Conservation (phyloP, 2,329 filamentous ascomycete genomes). For the Paracoccidioides lutzii region DNA sequence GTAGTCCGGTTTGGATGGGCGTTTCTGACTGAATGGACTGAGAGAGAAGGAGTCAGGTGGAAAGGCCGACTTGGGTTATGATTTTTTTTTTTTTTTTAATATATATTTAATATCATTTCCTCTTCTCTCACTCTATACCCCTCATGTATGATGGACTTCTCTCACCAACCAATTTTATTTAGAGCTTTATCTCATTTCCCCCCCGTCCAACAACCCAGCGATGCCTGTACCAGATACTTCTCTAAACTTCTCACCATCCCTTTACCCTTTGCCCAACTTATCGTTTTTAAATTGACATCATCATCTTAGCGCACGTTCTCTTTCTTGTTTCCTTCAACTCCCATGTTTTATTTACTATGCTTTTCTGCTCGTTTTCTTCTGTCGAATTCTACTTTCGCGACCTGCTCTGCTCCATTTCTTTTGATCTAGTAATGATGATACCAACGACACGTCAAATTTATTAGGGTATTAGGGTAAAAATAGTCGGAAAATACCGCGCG, state of each 20-base stretch:
- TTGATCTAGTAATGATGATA: neutral
- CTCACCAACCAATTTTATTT: too few species aligned
- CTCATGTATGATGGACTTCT: neutral
- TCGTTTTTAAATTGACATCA: too few species aligned
- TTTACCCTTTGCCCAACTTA: too few species aligned
- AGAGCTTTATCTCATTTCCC: too few species aligned
- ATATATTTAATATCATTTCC: neutral
- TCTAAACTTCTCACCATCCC: too few species aligned
- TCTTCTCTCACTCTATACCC: neutral
- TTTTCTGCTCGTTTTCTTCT: too few species aligned
- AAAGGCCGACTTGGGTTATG: constrained; percentile 29
- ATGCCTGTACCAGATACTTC: too few species aligned
- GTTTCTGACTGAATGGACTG: constrained; percentile 36
- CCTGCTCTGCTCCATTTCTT: neutral
- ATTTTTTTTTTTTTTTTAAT: constrained; percentile 6
- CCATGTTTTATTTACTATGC: too few species aligned
- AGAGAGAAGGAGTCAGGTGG: constrained; percentile 35
- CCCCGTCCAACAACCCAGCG: too few species aligned
- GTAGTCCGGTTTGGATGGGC: constrained; percentile 32
- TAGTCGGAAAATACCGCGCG: neutral
- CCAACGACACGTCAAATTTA: neutral
- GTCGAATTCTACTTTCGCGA: neutral
- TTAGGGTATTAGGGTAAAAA: neutral
- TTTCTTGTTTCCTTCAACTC: too few species aligned
- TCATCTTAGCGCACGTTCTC: too few species aligned